These are phyloP conservation scores for Pseudogymnoascus verrucosus DNA, from an alignment of 2,329 filamentous ascomycete species.

Conservation along the genomic window DNA sequence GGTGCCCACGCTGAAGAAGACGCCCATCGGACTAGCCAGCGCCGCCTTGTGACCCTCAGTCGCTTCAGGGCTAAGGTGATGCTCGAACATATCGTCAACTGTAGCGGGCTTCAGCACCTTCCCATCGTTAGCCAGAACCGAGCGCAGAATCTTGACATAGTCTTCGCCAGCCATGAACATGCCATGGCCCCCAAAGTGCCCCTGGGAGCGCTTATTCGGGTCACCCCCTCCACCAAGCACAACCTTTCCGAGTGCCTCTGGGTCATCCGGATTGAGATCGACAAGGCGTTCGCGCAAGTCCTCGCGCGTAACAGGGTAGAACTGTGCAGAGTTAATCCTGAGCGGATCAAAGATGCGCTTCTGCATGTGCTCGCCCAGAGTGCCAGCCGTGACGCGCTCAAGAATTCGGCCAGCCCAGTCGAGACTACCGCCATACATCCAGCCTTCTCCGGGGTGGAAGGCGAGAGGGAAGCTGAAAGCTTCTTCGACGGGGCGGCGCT, in stretches of 20 bases:
- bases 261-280: constrained; percentile 30
- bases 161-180: constrained; percentile 29
- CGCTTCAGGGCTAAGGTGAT: constrained; percentile 26
- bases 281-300: constrained; percentile 18
- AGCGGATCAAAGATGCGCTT: constrained; percentile 39
- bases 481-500: constrained; percentile 17
- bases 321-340: constrained; percentile 32
- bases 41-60: constrained; percentile 22
- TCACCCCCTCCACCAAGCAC: constrained; percentile 28
- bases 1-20: constrained; percentile 32
- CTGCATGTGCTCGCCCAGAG: constrained; percentile 41
- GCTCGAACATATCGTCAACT: constrained; percentile 30
- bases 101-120: constrained; percentile 36
- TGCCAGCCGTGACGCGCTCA: constrained; percentile 35
- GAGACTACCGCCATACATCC: constrained; percentile 10
- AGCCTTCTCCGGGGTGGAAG: constrained; percentile 8
- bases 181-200: constrained; percentile 29
- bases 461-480: background rate
- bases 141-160: constrained; percentile 36
- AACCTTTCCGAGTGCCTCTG: constrained; percentile 28
- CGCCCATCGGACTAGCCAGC: constrained; percentile 27
- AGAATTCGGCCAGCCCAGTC: constrained; percentile 33
- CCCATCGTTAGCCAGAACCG: constrained; percentile 41
- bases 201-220: background rate
- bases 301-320: constrained; percentile 29